Base-by-base conservation (phyloP, 345 rosid genomes). In the Gossypioides kirkii region DNA sequence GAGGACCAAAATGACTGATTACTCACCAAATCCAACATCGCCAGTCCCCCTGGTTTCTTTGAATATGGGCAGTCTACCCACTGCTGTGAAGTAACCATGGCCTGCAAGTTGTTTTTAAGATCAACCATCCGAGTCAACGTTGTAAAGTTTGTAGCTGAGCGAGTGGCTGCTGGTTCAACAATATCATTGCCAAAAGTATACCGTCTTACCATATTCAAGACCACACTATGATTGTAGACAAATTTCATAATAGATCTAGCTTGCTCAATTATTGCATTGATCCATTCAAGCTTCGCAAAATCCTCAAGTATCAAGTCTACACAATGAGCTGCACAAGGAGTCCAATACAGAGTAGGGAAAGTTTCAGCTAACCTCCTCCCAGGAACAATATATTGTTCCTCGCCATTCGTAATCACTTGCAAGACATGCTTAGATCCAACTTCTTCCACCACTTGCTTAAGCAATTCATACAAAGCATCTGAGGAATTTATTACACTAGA, bases 81-180 rank as follows among this genome's bases (percentile, higher is more conserved):
- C 80, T 92, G 97, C 42, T 87, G 85, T 41, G 99, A 92, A 65
- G 91, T 87, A 67, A 91, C 86, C 99, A 95, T 92, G 10, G 82
- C 77, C 82, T 92, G 91, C 80, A 95, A 79, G 77, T 84, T 86
- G 36, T 81, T 85, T 73, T 87, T 90, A 3, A 86, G 83, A 70
- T 85, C 83, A 8, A 86, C 80, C 80, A 92, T 80, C 71, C 88
- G 79, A 70, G 77, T 81, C 88, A 89, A 82, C 1, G 90, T 83
- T 22, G 85, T 80, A 53, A 95, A 95, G 83, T 86, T 86, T 17
- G 99, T 85, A 13, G 97, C 90, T 14, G 87, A 84, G 23, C 76
- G 84, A 62, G 90, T 86, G 22, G 74, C 66, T 10, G 86, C 92
- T 18, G 86, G 90, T 66, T 79, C 93, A 66, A 92, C 83, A 64